Base-by-base conservation (phyloP, 2,329 filamentous ascomycete species). In the Phialophora chinensis region DNA sequence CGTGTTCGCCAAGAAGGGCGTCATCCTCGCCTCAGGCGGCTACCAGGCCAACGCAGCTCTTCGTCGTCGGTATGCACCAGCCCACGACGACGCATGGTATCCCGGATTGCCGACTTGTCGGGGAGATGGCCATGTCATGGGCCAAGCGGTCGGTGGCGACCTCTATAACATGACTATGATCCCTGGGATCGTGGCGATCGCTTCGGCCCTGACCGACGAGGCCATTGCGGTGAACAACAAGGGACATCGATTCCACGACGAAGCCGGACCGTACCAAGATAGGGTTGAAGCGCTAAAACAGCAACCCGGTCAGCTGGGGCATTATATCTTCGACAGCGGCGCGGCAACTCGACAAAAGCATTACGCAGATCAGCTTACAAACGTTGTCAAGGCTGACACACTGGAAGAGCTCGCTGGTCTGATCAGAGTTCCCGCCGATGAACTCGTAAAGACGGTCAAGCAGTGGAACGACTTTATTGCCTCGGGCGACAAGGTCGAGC, bases 11-110 rank as follows among this genome's bases (percentile, higher is more conserved):
- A 27, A 31, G 27, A 52, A 35, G 23, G 93, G 93, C 35, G 83
- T 79, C 65, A 95, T 98, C 73, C 90, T 89, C 50, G 84, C 86
- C 0, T 83, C 83, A 3, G 92, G 91, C 23, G 92, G 92, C 1
- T 87, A 90, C 70, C 86, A 90, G 73, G 92, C 93, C 11, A 93
- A 98, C 76, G 12, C 59, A 49, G 59, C 59, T 3, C 59, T 61
- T 6, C 42, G 44, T 25, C 44, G 25, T 23, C 59, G 27, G 4
- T 61, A 61, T 35, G 6, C 7, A 33, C 59, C 59, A 12, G 23
- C 59, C 3, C 10, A n/a, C 12, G 8, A 25, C 7, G 44, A 61
- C 29, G 14, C 44, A 23, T 61, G 59, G 59, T 61, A 61, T 23
- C 59, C 59, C 17, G 59, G 59, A 31, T 25, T 61, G 17, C 49